Base-by-base conservation (phyloP, 805 yeast species). In the Hanseniaspora lachancei region DNA sequence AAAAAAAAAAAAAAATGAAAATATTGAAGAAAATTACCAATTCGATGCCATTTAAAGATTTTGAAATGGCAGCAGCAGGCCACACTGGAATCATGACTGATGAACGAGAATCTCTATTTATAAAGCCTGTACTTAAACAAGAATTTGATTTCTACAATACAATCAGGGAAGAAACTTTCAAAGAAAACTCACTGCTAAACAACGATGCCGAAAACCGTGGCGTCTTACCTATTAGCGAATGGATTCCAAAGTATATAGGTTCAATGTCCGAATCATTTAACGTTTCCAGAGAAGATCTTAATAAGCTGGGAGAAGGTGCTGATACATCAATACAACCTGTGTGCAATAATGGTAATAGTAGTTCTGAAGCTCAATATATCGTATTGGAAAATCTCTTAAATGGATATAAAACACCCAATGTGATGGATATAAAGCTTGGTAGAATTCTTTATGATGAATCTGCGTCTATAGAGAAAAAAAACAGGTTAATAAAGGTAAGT, bases 351-450 rank as follows among this genome's bases (percentile, higher is more conserved):
- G 34, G 40, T n/a, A 49, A 42, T 5, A 36, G 42, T 13, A 57
- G 43, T 21, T 60, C 59, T 8, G 47, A 24, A 13, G 64, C 66
- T 47, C 66, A 67, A 52, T 82, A 74, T 57, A 61, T 89, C 2
- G 93, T 91, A 8, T 69, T 93, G 36, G 82, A 82, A 62, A 93
- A 91, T 66, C 65, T 83, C 2, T 70, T 84, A 32, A 65, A 75
- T 55, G 87, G 87, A 0, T 85, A 74, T 64, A 64, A 50, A 4
- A 68, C 71, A 47, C 97, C 97, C 0, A 77, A 84, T 55, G 75
- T 93, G 1, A 63, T 91, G 59, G 98, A 91, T 66, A 78, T 91
- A 48, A 91, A 91, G 65, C 72, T 91, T 3, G 98, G 98, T 0
- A 67, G 79, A 6, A 64, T 74, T 10, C 69, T 91, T 39, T 80